Evolutionary conservation across 306 rosid genomes (phyloP), one percentile per base, ranked within the genome.

Genomic region (Inga oerstediana): DNA sequence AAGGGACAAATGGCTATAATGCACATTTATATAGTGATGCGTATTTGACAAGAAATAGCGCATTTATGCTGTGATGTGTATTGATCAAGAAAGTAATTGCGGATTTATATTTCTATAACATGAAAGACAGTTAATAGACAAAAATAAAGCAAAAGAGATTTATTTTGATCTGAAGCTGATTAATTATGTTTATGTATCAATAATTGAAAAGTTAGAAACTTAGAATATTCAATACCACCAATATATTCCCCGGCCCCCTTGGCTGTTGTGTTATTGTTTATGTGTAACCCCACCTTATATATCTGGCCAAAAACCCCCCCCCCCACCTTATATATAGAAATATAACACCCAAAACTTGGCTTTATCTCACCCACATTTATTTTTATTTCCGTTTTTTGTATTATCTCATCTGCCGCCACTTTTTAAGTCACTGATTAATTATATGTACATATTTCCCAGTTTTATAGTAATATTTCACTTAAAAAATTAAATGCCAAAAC

Each of bases 371-470:
- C 78, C 65, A 11, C 67, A 22, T 43, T 44, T 51, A 17, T 20
- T 44, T 1, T 1, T 65, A 51, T 74, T 81, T 72, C 81, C 81
- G 43, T 45, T 71, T 62, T 56, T 64, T 80, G 49, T 75, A 80
- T 83, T 74, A 7, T 56, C 27, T 20, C 10, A 54, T 54, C 61
- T 19, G 10, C 61, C 8, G 24, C 24, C 61, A 54, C 8, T 54
- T 54, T 54, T n/a, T 52, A 19, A 54, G 61, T 54, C 22, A 54
- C 61, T 54, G 22, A 54, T 19, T 54, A 19, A 19, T 15, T 16
- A 54, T 15, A 54, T 17, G 61, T 54, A 54, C 5, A 5, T 19
- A 17, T 19, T 54, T 54, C 61, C 61, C 61, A 19, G 24, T 54
- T 54, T 49, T 17, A 54, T 54, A 16, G 10, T 54, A 54, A 54